Evolutionary conservation across 1,284 basidiomycete genomes (phyloP).

Genomic region (Phlebopus sp.): DNA sequence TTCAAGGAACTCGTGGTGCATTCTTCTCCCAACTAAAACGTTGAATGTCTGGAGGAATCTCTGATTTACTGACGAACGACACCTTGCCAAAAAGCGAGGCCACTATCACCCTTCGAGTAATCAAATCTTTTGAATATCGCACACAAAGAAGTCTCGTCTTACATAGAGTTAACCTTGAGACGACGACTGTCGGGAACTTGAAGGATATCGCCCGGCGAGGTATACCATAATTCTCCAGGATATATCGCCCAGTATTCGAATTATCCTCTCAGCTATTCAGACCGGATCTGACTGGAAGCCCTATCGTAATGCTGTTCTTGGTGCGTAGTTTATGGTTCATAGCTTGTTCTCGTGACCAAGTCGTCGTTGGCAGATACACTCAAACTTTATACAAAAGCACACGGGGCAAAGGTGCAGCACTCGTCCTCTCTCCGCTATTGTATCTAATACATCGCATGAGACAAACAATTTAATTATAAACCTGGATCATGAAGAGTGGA

Average conservation of each 20-base stretch:
- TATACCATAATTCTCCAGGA: constrained; percentile 30
- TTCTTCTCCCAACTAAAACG: neutral
- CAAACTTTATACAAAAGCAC: constrained; percentile 92
- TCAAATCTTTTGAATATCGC: constrained; percentile 93
- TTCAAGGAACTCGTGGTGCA: neutral
- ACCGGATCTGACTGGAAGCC: constrained; percentile 82
- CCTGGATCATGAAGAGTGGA: constrained; percentile 92
- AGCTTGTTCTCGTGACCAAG: constrained; percentile 2
- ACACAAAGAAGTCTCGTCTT: constrained; percentile 89
- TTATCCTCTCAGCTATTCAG: constrained; percentile 54
- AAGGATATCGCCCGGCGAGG: constrained; percentile 70
- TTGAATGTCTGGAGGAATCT: constrained; percentile 41
- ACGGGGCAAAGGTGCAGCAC: constrained; percentile 79
- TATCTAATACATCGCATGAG: constrained; percentile 39
- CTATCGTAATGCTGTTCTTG: constrained; percentile 69
- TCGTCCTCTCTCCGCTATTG: neutral
- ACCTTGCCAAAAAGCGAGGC: constrained; percentile 68
- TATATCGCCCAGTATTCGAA: constrained; percentile 7
- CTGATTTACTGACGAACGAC: constrained; percentile 63
- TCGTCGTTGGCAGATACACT: constrained; percentile 68
- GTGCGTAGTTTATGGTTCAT: constrained; percentile 37
- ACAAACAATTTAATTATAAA: constrained; percentile 95
- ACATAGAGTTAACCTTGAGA: constrained; percentile 77
- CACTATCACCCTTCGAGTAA: constrained; percentile 86
- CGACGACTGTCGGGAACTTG: constrained; percentile 72